Conservation (phyloP, 75 land plant species). For the Azolla pinnata region DNA sequence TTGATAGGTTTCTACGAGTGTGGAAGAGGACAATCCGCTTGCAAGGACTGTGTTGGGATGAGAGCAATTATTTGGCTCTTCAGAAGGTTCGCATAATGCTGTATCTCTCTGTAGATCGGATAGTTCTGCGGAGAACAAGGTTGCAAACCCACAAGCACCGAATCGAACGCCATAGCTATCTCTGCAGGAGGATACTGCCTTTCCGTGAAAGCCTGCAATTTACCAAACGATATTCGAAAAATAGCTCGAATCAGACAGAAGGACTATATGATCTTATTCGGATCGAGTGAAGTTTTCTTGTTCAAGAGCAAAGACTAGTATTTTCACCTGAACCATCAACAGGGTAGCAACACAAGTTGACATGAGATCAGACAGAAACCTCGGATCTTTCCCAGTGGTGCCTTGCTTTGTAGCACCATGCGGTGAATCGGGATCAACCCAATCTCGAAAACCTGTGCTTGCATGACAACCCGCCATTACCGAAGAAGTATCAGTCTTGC, state of each 20-base stretch:
- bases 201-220: conserved; percentile 73
- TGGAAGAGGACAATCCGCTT: conserved; percentile 4
- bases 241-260: background rate
- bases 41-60: conserved; percentile 40
- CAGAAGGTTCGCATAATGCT: conserved; percentile 60
- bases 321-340: conserved; percentile 78
- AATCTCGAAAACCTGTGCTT: conserved; percentile 6
- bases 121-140: conserved; percentile 68
- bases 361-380: conserved; percentile 63
- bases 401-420: conserved; percentile 16
- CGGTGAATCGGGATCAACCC: conserved; percentile 16
- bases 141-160: conserved; percentile 51
- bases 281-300: background rate
- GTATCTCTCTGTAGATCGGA: conserved; percentile 61
- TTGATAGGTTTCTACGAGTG: no score
- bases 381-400: conserved; percentile 14
- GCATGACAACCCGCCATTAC: conserved; percentile 5
- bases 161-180: conserved; percentile 68
- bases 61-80: conserved; percentile 74
- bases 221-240: background rate
- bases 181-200: conserved; percentile 73
- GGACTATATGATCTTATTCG: no score
- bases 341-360: conserved; percentile 75
- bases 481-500: conserved; percentile 15
- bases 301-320: background rate